Evolutionary conservation across 2,329 filamentous ascomycete genomes (phyloP), one percentile per base, ranked within the genome.

Genomic region (Xylariaceae sp.): DNA sequence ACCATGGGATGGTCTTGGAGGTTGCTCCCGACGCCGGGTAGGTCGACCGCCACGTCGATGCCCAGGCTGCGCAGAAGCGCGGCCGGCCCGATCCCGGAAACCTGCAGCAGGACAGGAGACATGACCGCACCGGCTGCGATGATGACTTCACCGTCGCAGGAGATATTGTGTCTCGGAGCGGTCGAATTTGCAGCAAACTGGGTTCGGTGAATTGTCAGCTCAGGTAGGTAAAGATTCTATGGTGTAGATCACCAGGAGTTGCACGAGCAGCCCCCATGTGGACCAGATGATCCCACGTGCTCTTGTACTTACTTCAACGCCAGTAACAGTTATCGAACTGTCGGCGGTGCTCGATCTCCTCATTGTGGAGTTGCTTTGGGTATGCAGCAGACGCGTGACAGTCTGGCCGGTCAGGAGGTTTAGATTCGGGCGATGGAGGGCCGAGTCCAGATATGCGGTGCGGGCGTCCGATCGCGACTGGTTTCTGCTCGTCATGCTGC

Each of bases 391-490:
- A 43, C 54, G 56, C 21, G 57, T 61, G 16, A 58, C 61, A n/a
- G 55, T 60, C 32, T 63, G 56, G 5, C 52, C 51, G 3, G 60
- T 58, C 0, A 60, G 44, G 17, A 66, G 28, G 17, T 65, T 60
- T 21, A 66, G 43, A 33, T 67, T 65, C 2, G 51, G 41, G 4
- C 59, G 59, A 18, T 46, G 36, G 5, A 57, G 37, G 2, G 58
- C 56, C 0, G 53, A 43, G 32, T 67, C 57, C 13, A 59, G 52
- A 40, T 67, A 65, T 8, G 58, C 57, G n/a, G 55, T 55, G 7
- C 63, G 54, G 18, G 57, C 58, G 42, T 65, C 58, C 3, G 52
- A 55, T 19, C 63, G 55, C 8, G 61, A 63, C 40, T 64, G 61
- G 29, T 62, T 64, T 12, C 45, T 39, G 3, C 53, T 52, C n/a